Evolutionary conservation across 139 green algal species (phyloP).

Genomic region (Chlorella vulgaris): DNA sequence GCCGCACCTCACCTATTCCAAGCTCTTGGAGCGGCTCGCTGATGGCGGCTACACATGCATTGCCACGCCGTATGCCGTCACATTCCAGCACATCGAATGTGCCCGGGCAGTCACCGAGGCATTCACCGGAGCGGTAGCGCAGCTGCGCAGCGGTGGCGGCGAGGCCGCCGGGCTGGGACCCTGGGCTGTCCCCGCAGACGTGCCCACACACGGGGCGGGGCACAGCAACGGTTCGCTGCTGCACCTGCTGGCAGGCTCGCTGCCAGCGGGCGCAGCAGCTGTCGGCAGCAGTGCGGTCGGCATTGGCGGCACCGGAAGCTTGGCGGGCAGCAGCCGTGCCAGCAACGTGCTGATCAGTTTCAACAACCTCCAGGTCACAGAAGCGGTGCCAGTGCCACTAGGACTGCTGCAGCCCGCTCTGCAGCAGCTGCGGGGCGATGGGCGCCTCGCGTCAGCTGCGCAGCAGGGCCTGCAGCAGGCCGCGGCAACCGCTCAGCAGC

Average conservation of each 20-base stretch:
- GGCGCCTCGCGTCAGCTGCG: neutral
- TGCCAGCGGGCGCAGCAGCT: neutral
- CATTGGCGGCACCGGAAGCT: neutral
- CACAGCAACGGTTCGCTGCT: slow-evolving; percentile 86
- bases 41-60: slow-evolving; percentile 55
- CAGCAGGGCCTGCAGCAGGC: neutral
- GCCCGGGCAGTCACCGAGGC: slow-evolving; percentile 79
- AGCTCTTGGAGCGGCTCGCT: slow-evolving; percentile 49
- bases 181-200: slow-evolving; percentile 10
- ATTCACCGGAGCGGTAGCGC: slow-evolving; percentile 64
- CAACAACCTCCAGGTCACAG: slow-evolving; percentile 82
- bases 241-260: slow-evolving; percentile 65
- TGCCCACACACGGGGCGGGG: slow-evolving; percentile 85
- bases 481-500: neutral
- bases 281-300: neutral
- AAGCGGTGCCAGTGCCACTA: slow-evolving; percentile 78
- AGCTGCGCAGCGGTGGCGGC: slow-evolving; percentile 26
- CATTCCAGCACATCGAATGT: slow-evolving; percentile 87
- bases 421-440: slow-evolving; percentile 24
- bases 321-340: slow-evolving; percentile 38
- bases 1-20: slow-evolving; percentile 64
- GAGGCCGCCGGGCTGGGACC: neutral
- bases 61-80: slow-evolving; percentile 74
- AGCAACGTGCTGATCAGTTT: slow-evolving; percentile 89
- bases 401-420: slow-evolving; percentile 61